phyloP scores from a whole-genome alignment of 352 stramenopile species.

The Phytophthora cryptogea region DNA sequence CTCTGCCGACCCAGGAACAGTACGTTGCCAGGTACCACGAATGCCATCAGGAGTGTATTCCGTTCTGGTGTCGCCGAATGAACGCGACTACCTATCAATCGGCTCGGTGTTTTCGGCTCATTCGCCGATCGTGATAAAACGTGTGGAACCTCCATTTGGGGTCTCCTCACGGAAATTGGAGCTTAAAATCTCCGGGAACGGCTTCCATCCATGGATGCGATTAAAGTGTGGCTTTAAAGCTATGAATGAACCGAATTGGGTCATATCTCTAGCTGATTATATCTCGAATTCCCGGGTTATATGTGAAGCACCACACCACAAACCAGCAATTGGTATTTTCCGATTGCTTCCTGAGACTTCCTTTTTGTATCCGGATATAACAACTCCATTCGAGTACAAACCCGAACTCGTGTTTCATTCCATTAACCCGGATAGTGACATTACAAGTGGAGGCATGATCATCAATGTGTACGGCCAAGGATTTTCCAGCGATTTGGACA shows the following conservation, averaged over 20 bases:
- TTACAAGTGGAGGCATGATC: conserved; percentile 15
- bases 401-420: conserved; percentile 26
- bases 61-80: conserved; percentile 44
- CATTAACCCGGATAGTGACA: conserved; percentile 30
- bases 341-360: conserved; percentile 35
- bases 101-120: conserved; percentile 33
- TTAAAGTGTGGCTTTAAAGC: conserved; percentile 41
- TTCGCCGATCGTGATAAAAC: conserved; percentile 20
- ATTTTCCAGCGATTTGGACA: conserved; percentile 32
- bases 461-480: conserved; percentile 42
- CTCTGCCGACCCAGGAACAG: background rate
- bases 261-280: conserved; percentile 18
- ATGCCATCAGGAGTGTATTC: conserved; percentile 34
- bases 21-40: conserved; percentile 31
- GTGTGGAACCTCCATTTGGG: conserved; percentile 26
- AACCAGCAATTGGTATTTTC: conserved; percentile 20
- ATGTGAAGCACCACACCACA: conserved; percentile 22
- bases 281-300: conserved; percentile 33
- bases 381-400: conserved; percentile 37
- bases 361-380: conserved; percentile 8
- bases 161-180: conserved; percentile 17
- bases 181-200: conserved; percentile 32
- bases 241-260: conserved; percentile 12
- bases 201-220: conserved; percentile 49
- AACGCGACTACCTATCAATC: conserved; percentile 33